Evolutionary conservation across 2,329 filamentous ascomycete genomes (phyloP).

Genomic region (Ophiocordyceps sinensis): DNA sequence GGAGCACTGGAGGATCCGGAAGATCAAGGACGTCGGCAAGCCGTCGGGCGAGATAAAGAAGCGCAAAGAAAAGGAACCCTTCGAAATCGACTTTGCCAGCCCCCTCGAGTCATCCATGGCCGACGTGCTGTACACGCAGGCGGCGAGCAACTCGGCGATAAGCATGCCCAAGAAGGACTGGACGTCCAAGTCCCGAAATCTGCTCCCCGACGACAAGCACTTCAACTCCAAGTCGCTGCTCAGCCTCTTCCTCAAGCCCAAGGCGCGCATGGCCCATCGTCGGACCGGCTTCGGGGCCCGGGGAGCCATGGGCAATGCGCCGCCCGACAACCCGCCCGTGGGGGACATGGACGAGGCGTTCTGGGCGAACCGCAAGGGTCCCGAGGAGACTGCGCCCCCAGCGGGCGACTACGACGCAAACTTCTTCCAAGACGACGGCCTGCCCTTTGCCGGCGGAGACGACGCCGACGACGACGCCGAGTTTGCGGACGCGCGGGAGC

Average conservation of each 20-base stretch:
- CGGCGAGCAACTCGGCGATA: slow-evolving; percentile 66
- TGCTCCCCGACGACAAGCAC: slow-evolving; percentile 94
- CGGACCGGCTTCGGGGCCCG: slow-evolving; percentile 33
- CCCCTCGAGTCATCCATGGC: slow-evolving; percentile 57
- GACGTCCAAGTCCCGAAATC: slow-evolving; percentile 84
- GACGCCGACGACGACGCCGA: slow-evolving; percentile 51
- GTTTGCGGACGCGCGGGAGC: slow-evolving; percentile 69
- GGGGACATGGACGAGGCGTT: slow-evolving; percentile 90
- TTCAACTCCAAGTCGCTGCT: slow-evolving; percentile 90
- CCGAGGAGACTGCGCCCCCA: slow-evolving; percentile 42
- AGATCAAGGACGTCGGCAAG: slow-evolving; percentile 70
- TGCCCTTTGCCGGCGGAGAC: slow-evolving; percentile 50
- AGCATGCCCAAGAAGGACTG: slow-evolving; percentile 85
- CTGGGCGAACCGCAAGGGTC: slow-evolving; percentile 66
- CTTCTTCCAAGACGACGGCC: slow-evolving; percentile 85
- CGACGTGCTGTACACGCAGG: slow-evolving; percentile 68
- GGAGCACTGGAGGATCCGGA: slow-evolving; percentile 96
- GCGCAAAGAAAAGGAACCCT: slow-evolving; percentile 90
- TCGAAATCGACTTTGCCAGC: slow-evolving; percentile 80
- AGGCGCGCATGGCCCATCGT: slow-evolving; percentile 63
- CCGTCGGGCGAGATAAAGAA: slow-evolving; percentile 44
- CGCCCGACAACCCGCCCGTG: slow-evolving; percentile 38
- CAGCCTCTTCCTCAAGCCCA: slow-evolving; percentile 86
- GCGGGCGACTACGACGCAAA: slow-evolving; percentile 87
- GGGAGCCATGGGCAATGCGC: slow-evolving; percentile 26